Evolutionary conservation across 768 basidiomycete genomes (phyloP).

Genomic region (Lentinula aciculospora): DNA sequence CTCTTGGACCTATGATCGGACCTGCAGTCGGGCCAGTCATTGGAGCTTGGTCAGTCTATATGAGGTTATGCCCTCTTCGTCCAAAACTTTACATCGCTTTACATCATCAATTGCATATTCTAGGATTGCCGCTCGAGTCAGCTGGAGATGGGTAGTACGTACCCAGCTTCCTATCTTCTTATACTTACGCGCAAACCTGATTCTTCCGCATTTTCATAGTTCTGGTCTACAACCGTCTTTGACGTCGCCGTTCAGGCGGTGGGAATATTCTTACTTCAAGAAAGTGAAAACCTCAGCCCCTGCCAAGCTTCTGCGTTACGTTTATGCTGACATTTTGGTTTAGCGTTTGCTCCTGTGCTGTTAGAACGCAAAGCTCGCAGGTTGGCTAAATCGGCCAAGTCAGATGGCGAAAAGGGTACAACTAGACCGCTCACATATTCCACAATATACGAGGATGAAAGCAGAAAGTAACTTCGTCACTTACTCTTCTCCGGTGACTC

Average conservation of each 20-base stretch:
- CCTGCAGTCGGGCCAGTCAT: conserved; percentile 60
- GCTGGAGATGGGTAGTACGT: conserved; percentile 71
- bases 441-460: conserved; percentile 38
- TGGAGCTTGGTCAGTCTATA: conserved; percentile 44
- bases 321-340: conserved; percentile 21
- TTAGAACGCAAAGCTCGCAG: conserved; percentile 45
- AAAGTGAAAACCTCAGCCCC: conserved; percentile 39
- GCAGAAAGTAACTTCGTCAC: background rate
- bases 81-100: too few relatives aligned
- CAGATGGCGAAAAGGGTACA: conserved; percentile 36
- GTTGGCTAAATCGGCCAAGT: conserved; percentile 35
- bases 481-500: background rate
- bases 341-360: conserved; percentile 38
- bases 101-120: background rate
- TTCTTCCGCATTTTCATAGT: conserved; percentile 25
- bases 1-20: conserved; percentile 60
- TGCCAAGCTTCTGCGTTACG: conserved; percentile 8
- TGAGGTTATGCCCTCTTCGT: background rate
- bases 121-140: conserved; percentile 53
- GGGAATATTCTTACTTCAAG: conserved; percentile 53
- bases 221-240: conserved; percentile 61
- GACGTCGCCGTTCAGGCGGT: conserved; percentile 48
- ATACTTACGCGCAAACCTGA: background rate
- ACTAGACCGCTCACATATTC: conserved; percentile 23
- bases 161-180: background rate